A percentile compares a stretch with the other conserved stretches of the same genome.
Conservation (phyloP, 345 rosid genomes). For the Toxicodendron radicans region DNA sequence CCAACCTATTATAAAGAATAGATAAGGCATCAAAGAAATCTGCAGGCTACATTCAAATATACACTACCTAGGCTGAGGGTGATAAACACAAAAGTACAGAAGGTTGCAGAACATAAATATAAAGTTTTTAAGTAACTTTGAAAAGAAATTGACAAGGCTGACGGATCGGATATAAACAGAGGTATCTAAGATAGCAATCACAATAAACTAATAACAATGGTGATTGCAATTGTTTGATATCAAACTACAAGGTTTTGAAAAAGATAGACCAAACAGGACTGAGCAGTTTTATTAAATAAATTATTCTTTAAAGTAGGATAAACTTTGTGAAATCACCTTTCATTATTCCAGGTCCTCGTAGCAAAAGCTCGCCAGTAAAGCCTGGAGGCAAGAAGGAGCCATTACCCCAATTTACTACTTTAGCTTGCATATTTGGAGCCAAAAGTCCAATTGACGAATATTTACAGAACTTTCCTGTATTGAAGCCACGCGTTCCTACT, state of each 20-base stretch:
- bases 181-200: background rate
- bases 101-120: too few species aligned
- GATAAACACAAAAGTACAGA: background rate
- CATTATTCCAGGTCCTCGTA: conserved; percentile 81
- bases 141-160: too few species aligned
- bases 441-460: conserved; percentile 71
- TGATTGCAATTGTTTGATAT: background rate
- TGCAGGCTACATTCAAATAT: too few species aligned
- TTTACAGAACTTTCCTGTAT: conserved; percentile 35
- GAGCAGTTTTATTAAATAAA: background rate
- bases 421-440: conserved; percentile 87
- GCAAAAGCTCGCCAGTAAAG: conserved; percentile 74
- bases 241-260: background rate
- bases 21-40: too few species aligned
- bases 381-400: conserved; percentile 69
- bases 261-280: background rate
- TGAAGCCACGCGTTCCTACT: conserved; percentile 80
- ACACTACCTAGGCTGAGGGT: too few species aligned
- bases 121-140: too few species aligned
- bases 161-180: too few species aligned
- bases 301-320: background rate
- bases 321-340: conserved; percentile 43
- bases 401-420: conserved; percentile 64
- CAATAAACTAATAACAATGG: background rate
- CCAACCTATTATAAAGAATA: too few species aligned